Base-by-base conservation (phyloP, 768 basidiomycete genomes). In the Tubosaeta sp. region DNA sequence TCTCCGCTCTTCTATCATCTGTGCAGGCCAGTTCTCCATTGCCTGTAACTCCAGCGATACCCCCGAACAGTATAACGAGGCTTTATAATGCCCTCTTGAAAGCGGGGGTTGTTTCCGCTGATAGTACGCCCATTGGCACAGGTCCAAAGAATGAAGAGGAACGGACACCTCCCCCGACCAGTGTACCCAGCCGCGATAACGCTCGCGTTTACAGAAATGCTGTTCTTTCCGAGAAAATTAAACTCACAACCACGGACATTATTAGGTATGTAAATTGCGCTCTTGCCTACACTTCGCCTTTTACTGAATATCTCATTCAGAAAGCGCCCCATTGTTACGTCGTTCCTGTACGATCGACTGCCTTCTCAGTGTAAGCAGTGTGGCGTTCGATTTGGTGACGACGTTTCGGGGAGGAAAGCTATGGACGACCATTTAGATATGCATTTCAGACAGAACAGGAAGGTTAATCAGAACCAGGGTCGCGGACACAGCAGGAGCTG, bases 401-500 rank as follows among this genome's bases (percentile, higher is more conserved):
- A 80, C 27, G 64, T 71, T 24, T 60, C 74, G 47, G 93, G 90
- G 53, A 90, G 86, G 72, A 86, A 83, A 65, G 76, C 72, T 34
- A 78, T 94, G 76, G 82, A 94, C 59, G 82, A 85, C 51, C 96
- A 99, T 65, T 77, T 98, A 60, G 95, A 99, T 67, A 88, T 90
- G 87, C 95, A 99, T 69, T 97, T 96, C 72, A 79, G 85, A 65
- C 87, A 95, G 66, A 98, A 97, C 63, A 81, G 87, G 53, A 89
- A 88, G 67, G 83, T 85, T 24, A 83, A 76, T 61, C 86, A 87
- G 66, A 84, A 83, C 36, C 70, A 81, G 16, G 92, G 90, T 0
- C 79, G 95, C 52, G 93, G 92, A 32, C 86, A 93, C 59, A 90
- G 87, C 60, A 80, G 95, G 22, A 87, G 87, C 60, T 97, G 94